Conservation (phyloP, 371 early-diverging fungal genomes). For the Mortierella sp. region DNA sequence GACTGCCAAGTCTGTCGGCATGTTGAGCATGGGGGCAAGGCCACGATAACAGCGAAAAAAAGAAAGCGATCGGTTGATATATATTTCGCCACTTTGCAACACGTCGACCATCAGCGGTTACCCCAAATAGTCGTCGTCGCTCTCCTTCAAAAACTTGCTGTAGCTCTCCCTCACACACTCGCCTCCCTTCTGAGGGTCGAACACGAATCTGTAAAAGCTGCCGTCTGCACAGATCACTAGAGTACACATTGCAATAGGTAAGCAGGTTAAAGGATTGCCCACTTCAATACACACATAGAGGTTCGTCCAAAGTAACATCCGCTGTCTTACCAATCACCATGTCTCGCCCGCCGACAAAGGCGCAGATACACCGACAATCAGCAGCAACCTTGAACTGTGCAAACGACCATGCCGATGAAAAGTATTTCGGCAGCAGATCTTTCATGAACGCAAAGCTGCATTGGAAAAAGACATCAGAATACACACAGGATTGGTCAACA, state of each 20-base stretch:
- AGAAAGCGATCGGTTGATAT: too few species aligned
- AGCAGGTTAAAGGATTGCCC: too few species aligned
- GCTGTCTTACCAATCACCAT: conserved; percentile 71
- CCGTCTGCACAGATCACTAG: conserved; percentile 88
- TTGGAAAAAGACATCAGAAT: not conserved
- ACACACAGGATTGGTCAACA: too few species aligned
- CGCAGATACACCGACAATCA: conserved; percentile 83
- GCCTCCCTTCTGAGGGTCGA: conserved; percentile 86
- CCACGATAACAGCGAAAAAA: too few species aligned
- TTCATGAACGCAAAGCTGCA: conserved; percentile 86
- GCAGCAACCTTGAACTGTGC: conserved; percentile 85
- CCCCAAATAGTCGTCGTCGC: conserved; percentile 42
- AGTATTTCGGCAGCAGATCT: conserved; percentile 91
- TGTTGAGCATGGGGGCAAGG: too few species aligned
- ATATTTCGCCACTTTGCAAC: too few species aligned
- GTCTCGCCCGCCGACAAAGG: conserved; percentile 80
- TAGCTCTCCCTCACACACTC: conserved; percentile 77
- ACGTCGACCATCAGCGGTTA: too few species aligned
- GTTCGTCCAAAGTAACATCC: too few species aligned
- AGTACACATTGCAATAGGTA: not conserved
- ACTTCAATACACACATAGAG: too few species aligned
- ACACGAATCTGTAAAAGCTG: conserved; percentile 82
- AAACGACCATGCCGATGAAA: conserved; percentile 94
- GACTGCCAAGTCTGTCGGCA: too few species aligned
- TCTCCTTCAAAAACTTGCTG: conserved; percentile 65